These are phyloP conservation scores for Fusarium anthophilum DNA, from an alignment of 2,329 filamentous ascomycete genomes.

Conservation along the genomic window DNA sequence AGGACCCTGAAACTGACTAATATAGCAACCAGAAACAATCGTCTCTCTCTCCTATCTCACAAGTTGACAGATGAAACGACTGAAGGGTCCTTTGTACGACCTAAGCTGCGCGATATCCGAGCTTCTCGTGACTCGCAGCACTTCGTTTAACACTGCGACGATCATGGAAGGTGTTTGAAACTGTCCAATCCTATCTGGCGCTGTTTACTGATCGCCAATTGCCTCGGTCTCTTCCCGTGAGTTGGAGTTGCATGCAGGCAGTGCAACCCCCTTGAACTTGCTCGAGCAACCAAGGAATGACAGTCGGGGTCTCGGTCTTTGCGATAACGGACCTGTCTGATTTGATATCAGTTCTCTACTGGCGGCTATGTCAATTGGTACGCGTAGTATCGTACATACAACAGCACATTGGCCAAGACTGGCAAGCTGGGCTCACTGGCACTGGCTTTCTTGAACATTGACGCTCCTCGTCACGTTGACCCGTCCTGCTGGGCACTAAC, in stretches of 20 bases:
- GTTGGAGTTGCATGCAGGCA: slow-evolving; percentile 10
- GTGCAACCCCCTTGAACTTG: slow-evolving; percentile 21
- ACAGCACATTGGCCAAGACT: background rate
- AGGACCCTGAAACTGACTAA: slow-evolving; percentile 17
- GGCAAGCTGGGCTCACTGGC: background rate
- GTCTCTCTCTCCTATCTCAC: background rate
- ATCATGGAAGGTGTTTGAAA: slow-evolving; percentile 26
- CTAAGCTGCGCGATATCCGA: slow-evolving; percentile 6
- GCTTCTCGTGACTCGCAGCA: slow-evolving; percentile 21
- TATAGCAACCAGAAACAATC: background rate
- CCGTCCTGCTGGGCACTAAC: slow-evolving; percentile 39
- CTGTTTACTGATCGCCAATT: slow-evolving; percentile 30
- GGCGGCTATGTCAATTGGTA: background rate
- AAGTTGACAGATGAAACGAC: slow-evolving; percentile 9
- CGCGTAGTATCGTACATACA: background rate
- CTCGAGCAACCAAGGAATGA: slow-evolving; percentile 3
- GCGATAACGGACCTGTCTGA: slow-evolving; percentile 28
- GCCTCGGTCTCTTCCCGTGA: slow-evolving; percentile 35
- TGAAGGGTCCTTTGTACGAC: slow-evolving; percentile 4
- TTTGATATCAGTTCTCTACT: slow-evolving; percentile 32
- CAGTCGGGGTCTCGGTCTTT: slow-evolving; percentile 29
- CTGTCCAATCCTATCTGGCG: slow-evolving; percentile 18
- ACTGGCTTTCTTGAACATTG: background rate
- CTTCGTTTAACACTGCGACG: slow-evolving; percentile 23
- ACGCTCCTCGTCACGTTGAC: slow-evolving; percentile 36